Conservation (phyloP, 495 filamentous ascomycete species). For the Xylaria scruposa region DNA sequence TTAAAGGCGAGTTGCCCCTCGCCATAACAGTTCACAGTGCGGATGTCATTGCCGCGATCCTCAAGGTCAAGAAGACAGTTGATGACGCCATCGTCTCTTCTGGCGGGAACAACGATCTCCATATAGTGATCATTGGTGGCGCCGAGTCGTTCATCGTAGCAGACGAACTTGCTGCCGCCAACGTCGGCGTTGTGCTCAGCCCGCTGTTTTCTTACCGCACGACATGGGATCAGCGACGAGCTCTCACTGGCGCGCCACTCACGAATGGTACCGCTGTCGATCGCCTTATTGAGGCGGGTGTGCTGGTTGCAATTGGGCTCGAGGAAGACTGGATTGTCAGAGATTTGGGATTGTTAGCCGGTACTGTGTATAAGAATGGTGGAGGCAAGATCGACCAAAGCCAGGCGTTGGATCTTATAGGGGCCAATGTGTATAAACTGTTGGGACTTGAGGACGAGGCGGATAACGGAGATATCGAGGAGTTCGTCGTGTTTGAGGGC, state of each 20-base stretch:
- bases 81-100: conserved; percentile 38
- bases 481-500: conserved; percentile 55
- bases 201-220: conserved; percentile 51
- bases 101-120: conserved; percentile 33
- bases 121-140: conserved; percentile 54
- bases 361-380: conserved; percentile 56
- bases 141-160: conserved; percentile 58
- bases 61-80: conserved; percentile 48
- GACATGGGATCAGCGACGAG: conserved; percentile 55
- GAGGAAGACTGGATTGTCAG: conserved; percentile 58
- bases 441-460: conserved; percentile 43
- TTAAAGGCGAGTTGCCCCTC: conserved; percentile 45
- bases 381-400: conserved; percentile 45
- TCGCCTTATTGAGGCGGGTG: conserved; percentile 51
- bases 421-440: conserved; percentile 56
- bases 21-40: conserved; percentile 54
- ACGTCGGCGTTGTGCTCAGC: conserved; percentile 56
- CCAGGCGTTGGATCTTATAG: conserved; percentile 53
- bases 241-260: conserved; percentile 57
- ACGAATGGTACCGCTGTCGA: conserved; percentile 59
- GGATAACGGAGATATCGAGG: conserved; percentile 22
- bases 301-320: conserved; percentile 52
- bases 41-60: conserved; percentile 49
- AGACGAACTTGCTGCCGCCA: conserved; percentile 50
- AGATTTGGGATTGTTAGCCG: conserved; percentile 55